Evolutionary conservation across 192 early-diverging fungal species (phyloP), one percentile per base, ranked within the genome.

Genomic region (Paraglomus brasilianum): DNA sequence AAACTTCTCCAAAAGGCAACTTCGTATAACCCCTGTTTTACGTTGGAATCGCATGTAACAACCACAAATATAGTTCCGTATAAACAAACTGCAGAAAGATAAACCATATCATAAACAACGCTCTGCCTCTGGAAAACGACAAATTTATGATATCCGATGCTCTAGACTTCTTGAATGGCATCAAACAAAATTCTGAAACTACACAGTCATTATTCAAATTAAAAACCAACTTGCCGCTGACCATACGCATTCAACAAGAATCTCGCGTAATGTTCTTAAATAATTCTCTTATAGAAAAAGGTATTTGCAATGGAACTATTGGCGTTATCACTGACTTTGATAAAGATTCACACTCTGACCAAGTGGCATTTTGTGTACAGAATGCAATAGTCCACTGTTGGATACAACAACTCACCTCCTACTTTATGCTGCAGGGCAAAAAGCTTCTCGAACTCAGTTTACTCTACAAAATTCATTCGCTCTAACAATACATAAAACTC

Each of bases 141-240:
- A 59, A 59, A 59, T 14, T 59, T 41, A 59, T 40, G 5, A 59
- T 59, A 11, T 59, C 57, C 1, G 42, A 59, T 5, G 39, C 38
- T 9, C 36, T 15, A 7, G 57, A 59, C 8, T 41, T 39, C 1
- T 13, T 59, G 7, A 41, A 40, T 42, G 13, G 36, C 0, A 10
- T 41, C 15, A 41, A 41, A 40, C 10, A 11, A 11, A 15, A 59
- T 40, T 8, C n/a, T 59, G 38, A 59, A 53, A 24, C 11, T 38
- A 40, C 3, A n/a, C 4, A 38, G 15, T 6, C 39, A 38, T 4
- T 38, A 40, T 14, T 59, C 19, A 59, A 59, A 59, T 17, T n/a
- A 15, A 59, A 59, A 59, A 59, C 57, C 38, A 58, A 58, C 38
- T 5, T 58, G 5, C 56, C 38, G 41, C 9, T 41, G 11, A 59